These are phyloP conservation scores for Globisporangium yorkense DNA, from an alignment of 352 stramenopile genomes.

Conservation along the genomic window DNA sequence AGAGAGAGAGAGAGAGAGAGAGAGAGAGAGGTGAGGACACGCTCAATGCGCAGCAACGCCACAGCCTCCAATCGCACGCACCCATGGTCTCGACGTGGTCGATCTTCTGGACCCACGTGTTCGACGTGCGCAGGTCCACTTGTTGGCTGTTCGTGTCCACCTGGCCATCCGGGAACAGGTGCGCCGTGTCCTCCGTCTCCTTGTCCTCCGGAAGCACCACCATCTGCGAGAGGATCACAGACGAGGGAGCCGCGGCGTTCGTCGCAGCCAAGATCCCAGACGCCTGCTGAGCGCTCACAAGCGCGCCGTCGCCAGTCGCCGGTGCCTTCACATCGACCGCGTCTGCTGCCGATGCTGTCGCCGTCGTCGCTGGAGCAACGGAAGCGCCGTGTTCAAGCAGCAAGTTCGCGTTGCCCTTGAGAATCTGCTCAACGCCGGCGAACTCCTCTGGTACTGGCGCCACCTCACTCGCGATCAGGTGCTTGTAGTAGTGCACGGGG, in stretches of 20 bases:
- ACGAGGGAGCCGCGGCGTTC: slow-evolving; percentile 46
- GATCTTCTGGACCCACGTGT: slow-evolving; percentile 89
- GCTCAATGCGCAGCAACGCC: background rate
- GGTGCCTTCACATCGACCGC: background rate
- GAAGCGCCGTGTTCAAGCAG: slow-evolving; percentile 18
- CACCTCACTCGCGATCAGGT: slow-evolving; percentile 76
- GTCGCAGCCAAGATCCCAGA: slow-evolving; percentile 8
- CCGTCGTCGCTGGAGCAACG: background rate
- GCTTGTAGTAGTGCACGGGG: slow-evolving; percentile 90
- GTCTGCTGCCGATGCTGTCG: background rate
- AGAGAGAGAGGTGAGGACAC: background rate
- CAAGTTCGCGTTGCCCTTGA: slow-evolving; percentile 39
- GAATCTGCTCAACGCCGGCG: slow-evolving; percentile 32
- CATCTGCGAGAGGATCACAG: slow-evolving; percentile 88
- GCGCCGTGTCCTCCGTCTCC: slow-evolving; percentile 40
- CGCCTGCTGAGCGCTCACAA: slow-evolving; percentile 21
- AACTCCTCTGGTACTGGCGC: slow-evolving; percentile 44
- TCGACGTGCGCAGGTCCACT: slow-evolving; percentile 89
- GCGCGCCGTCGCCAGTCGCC: slow-evolving; percentile 10
- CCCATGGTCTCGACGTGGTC: slow-evolving; percentile 70
- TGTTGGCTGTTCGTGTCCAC: slow-evolving; percentile 92
- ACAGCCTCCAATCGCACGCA: slow-evolving; percentile 12
- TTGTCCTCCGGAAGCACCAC: slow-evolving; percentile 83
- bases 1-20: background rate
- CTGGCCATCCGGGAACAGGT: slow-evolving; percentile 62